These are phyloP conservation scores for Skeletonema tropicum DNA, from an alignment of 108 stramenopile genomes.

Conservation along the genomic window DNA sequence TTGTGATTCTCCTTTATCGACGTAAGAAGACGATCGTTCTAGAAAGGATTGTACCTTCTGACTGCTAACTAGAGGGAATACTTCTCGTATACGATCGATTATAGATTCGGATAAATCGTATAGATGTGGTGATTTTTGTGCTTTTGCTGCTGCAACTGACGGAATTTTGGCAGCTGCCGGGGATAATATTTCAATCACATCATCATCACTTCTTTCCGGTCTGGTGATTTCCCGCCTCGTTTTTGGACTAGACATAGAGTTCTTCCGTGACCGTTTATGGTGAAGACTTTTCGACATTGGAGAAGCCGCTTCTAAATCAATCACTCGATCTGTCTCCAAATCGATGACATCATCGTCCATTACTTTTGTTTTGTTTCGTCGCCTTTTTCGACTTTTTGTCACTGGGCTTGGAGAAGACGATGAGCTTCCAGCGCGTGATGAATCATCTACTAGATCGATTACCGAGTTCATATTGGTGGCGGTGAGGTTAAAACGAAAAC, in stretches of 20 bases:
- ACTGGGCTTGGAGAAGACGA: not conserved
- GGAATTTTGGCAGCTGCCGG: not conserved
- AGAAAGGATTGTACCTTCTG: slow-evolving; percentile 15
- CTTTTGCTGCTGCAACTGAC: not conserved
- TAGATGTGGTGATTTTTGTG: not conserved
- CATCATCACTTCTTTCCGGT: not conserved
- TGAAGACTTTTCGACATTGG: too few relatives aligned
- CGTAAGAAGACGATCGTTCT: slow-evolving; percentile 13
- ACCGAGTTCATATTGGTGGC: slow-evolving; percentile 10
- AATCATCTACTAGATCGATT: slow-evolving; percentile 14
- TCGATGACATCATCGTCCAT: not conserved
- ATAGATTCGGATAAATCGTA: not conserved
- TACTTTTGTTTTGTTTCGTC: not conserved
- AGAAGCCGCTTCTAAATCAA: not conserved
- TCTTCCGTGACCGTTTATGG: not conserved
- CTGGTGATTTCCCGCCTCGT: not conserved
- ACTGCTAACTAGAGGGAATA: slow-evolving; percentile 34
- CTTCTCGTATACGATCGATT: slow-evolving; percentile 32
- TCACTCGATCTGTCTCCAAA: not conserved
- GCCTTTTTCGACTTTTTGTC: not conserved
- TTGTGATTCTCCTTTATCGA: not conserved
- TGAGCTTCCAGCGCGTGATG: not conserved
- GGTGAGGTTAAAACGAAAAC: not conserved
- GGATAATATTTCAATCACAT: not conserved
- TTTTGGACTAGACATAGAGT: not conserved